Evolutionary conservation across 345 rosid species (phyloP), one percentile per base, ranked within the genome.

Genomic region (Eucalyptus marginata): DNA sequence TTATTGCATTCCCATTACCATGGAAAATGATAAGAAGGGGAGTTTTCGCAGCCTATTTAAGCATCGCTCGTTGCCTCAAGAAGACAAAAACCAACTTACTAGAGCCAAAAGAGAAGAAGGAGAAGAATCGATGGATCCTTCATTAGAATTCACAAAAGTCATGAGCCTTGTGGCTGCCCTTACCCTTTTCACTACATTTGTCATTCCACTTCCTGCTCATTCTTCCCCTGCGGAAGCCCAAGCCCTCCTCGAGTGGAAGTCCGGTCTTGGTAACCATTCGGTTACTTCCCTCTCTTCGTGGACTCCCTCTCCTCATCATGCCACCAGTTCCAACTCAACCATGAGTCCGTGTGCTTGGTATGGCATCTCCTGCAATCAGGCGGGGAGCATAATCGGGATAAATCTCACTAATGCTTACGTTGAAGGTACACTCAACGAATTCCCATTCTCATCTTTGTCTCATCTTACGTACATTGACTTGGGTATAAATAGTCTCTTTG

Each of bases 351-450:
- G 87, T 87, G 47, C 52, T 62, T 93, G 93, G 93, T 8, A 29
- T 88, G 93, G 93, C 7, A 88, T 91, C 85, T 7, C 36, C 16
- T 91, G 92, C 88, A 76, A 87, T 31, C 2, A 22, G 7, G 91
- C 25, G 10, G 40, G 62, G 7, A 88, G 90, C 33, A n/a, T 24
- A 46, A 18, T 7, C 1, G 36, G 79, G 18, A n/a, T 92, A 68
- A 91, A 89, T 68, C 88, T 91, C 8, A 88, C 92, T 3, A 17
- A 7, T 51, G 22, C 5, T 1, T 20, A 22, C 8, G 59, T 54
- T 1, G 27, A 54, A 54, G 59, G 59, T 54, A 54, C 27, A 0
- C 59, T 54, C 3, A 12, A 1, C 0, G 5, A 54, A 54, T 54
- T 54, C 59, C 27, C 59, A 54, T 54, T 54, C 59, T 54, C 59